Conservation (phyloP, 2,329 filamentous ascomycete genomes). For the Aspergillus puulaauensis region DNA sequence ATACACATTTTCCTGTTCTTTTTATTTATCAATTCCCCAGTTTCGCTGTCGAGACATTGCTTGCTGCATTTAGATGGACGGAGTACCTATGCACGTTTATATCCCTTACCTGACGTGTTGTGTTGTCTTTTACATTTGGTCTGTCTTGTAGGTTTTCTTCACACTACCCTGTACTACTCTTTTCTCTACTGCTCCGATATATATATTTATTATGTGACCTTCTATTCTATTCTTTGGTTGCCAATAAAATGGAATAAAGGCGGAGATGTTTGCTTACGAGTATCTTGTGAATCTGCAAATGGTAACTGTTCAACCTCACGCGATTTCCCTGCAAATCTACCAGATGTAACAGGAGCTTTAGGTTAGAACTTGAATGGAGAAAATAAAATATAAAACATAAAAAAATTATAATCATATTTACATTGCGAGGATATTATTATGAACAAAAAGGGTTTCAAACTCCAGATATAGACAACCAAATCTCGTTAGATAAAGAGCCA, state of each 20-base stretch:
- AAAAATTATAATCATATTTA: too few species aligned
- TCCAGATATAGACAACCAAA: too few species aligned
- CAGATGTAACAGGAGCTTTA: too few species aligned
- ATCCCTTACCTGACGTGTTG: conserved; percentile 22
- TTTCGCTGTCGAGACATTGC: not conserved
- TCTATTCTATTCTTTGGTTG: not conserved
- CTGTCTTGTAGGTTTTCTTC: not conserved
- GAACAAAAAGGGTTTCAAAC: not conserved
- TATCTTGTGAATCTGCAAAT: too few species aligned
- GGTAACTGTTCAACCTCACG: too few species aligned
- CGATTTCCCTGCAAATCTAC: too few species aligned
- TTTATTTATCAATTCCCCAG: not conserved
- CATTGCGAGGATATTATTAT: too few species aligned
- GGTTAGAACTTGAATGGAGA: too few species aligned
- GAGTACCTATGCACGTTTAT: conserved; percentile 23
- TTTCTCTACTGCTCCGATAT: conserved; percentile 3
- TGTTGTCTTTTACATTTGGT: conserved; percentile 15
- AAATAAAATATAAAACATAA: too few species aligned
- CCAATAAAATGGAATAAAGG: not conserved
- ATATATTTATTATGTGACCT: not conserved
- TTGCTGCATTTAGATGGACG: conserved; percentile 31
- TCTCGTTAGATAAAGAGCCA: conserved; percentile 40
- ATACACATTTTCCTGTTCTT: not conserved
- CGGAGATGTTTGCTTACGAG: not conserved
- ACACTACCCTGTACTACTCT: not conserved